A percentile compares a stretch with the other conserved stretches of the same genome.
Conservation (phyloP, 176 grass and related monocot species). For the Panicum miliaceum region DNA sequence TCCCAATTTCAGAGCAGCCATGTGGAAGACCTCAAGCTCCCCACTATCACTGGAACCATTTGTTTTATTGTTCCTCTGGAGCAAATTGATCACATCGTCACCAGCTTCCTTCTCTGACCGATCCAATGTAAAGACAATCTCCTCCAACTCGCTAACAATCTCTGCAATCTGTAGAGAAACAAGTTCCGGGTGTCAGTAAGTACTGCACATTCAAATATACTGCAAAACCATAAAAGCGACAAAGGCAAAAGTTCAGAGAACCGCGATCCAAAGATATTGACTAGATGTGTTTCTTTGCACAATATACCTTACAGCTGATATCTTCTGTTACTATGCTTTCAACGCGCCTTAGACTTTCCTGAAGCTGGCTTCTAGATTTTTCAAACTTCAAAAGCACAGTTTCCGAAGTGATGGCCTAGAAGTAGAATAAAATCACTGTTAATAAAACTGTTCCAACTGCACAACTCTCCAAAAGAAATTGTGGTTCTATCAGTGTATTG, state of each 20-base stretch:
- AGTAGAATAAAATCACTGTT: conserved; percentile 29
- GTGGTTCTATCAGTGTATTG: background rate
- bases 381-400: conserved; percentile 93
- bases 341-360: conserved; percentile 83
- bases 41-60: conserved; percentile 64
- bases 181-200: conserved; percentile 33
- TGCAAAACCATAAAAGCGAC: conserved; percentile 11
- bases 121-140: conserved; percentile 81
- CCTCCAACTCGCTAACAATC: conserved; percentile 76
- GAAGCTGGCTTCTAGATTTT: conserved; percentile 74
- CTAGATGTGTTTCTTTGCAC: conserved; percentile 9
- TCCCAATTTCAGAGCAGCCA: conserved; percentile 79
- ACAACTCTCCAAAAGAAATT: background rate
- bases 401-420: conserved; percentile 92
- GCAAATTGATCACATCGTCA: conserved; percentile 86
- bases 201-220: background rate
- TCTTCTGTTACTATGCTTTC: conserved; percentile 87
- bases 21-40: conserved; percentile 86
- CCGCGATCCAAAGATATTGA: conserved; percentile 18
- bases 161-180: conserved; percentile 65
- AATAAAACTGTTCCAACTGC: background rate
- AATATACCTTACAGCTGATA: conserved; percentile 81
- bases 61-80: conserved; percentile 71
- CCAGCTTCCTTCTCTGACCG: conserved; percentile 91
- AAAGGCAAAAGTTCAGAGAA: background rate